These are phyloP conservation scores for Paecilomyces sp. DNA, from an alignment of 2,329 filamentous ascomycete genomes.

Conservation along the genomic window DNA sequence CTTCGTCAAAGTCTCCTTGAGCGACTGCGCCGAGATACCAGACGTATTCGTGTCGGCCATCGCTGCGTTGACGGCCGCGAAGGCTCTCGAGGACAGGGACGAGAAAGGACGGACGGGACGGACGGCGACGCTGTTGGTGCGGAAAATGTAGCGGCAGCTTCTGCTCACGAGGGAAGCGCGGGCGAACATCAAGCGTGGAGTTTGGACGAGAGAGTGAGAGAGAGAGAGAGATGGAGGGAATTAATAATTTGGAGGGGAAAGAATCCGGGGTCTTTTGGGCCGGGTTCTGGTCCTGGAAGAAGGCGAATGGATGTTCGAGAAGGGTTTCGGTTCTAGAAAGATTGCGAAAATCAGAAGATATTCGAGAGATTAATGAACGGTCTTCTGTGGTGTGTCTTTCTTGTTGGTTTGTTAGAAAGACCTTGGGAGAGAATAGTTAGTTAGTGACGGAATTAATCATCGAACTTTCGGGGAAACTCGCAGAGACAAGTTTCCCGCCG, in stretches of 20 bases:
- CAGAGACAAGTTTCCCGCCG: background rate
- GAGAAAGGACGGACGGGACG: constrained; percentile 17
- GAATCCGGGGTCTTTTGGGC: background rate
- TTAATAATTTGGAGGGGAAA: too few relatives aligned
- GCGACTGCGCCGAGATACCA: constrained; percentile 64
- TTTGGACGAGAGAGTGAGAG: background rate
- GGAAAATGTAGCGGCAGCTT: constrained; percentile 33
- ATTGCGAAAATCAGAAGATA: background rate
- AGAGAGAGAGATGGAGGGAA: background rate
- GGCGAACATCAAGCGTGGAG: constrained; percentile 29
- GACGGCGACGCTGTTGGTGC: constrained; percentile 8
- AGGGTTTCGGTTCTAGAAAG: background rate
- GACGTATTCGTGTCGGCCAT: constrained; percentile 44
- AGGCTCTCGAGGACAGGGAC: constrained; percentile 26
- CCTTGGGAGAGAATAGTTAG: background rate
- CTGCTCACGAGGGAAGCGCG: constrained; percentile 28
- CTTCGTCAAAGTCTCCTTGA: constrained; percentile 62
- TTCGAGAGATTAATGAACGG: background rate
- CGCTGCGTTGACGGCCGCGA: constrained; percentile 26
- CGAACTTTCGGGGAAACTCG: background rate
- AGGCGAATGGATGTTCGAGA: background rate
- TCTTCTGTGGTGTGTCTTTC: background rate
- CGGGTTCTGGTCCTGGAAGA: background rate
- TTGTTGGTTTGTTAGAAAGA: background rate
- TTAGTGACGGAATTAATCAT: constrained; percentile 11